These are phyloP conservation scores for Pichia sp. DNA, from an alignment of 1,139 yeast genomes.

Conservation along the genomic window DNA sequence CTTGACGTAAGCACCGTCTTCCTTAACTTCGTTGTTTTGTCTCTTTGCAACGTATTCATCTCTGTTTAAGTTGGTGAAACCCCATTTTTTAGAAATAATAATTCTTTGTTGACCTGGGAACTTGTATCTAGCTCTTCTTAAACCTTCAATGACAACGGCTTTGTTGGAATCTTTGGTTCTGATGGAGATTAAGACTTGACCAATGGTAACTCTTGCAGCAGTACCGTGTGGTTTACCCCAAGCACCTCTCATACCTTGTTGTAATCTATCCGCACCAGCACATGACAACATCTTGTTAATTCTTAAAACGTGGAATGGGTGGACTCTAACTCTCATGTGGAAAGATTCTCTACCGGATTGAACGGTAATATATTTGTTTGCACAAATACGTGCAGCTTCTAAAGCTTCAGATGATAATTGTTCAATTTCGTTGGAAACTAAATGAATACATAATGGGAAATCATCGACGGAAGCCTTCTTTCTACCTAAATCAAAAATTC, in stretches of 20 bases:
- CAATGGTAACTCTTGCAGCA: constrained; percentile 98
- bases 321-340: constrained; percentile 99
- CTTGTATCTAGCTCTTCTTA: constrained; percentile 99
- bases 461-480: constrained; percentile 99
- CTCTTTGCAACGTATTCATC: constrained; percentile 91
- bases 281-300: constrained; percentile 99
- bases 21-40: constrained; percentile 96
- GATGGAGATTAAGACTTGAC: constrained; percentile 96
- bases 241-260: constrained; percentile 99
- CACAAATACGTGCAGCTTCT: constrained; percentile 99
- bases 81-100: constrained; percentile 99
- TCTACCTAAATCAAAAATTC: constrained; percentile 99
- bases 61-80: constrained; percentile 99
- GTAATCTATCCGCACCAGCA: constrained; percentile 99
- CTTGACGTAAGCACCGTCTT: constrained; percentile 99
- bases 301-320: constrained; percentile 99
- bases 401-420: constrained; percentile 99
- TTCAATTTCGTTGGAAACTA: constrained; percentile 98
- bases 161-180: constrained; percentile 98
- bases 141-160: constrained; percentile 96
- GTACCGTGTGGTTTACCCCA: constrained; percentile 99
- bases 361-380: constrained; percentile 98
- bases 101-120: constrained; percentile 99
- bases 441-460: constrained; percentile 98
- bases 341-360: constrained; percentile 97